phyloP scores from a whole-genome alignment of 139 green algal species.

The Closterium sp. region DNA sequence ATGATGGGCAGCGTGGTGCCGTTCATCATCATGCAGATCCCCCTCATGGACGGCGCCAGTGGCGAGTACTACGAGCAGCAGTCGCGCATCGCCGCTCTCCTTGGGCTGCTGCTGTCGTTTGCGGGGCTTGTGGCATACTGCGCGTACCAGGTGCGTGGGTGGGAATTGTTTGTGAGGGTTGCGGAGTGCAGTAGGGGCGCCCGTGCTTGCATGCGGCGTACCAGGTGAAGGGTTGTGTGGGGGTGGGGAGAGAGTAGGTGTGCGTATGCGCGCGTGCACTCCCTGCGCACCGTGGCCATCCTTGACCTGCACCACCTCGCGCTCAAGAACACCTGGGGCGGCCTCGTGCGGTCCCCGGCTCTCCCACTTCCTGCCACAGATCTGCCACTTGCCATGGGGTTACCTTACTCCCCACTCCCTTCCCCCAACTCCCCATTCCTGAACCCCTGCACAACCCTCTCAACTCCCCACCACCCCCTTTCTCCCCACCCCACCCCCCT shows the following conservation, averaged over 20 bases:
- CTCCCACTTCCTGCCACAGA: too few species aligned
- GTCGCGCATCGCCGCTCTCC: not conserved
- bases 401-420: not conserved
- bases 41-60: conserved; percentile 26
- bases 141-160: conserved; percentile 51
- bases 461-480: not conserved
- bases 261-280: conserved; percentile 28
- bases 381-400: too few species aligned
- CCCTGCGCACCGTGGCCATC: conserved; percentile 9
- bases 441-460: not conserved
- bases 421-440: too few species aligned
- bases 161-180: too few species aligned
- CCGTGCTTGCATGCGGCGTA: too few species aligned
- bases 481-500: not conserved
- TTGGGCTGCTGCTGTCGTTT: conserved; percentile 43
- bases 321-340: not conserved
- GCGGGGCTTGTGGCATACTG: conserved; percentile 55
- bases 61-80: not conserved
- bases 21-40: conserved; percentile 47
- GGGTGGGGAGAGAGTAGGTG: too few species aligned
- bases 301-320: conserved; percentile 3
- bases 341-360: not conserved
- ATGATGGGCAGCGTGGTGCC: conserved; percentile 46
- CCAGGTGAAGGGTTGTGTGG: too few species aligned
- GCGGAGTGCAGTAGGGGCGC: not conserved